A percentile compares a stretch with the other conserved stretches of the same genome.
Evolutionary conservation across 768 basidiomycete species (phyloP).

Genomic region (Boletus rufocinnamomeus): DNA sequence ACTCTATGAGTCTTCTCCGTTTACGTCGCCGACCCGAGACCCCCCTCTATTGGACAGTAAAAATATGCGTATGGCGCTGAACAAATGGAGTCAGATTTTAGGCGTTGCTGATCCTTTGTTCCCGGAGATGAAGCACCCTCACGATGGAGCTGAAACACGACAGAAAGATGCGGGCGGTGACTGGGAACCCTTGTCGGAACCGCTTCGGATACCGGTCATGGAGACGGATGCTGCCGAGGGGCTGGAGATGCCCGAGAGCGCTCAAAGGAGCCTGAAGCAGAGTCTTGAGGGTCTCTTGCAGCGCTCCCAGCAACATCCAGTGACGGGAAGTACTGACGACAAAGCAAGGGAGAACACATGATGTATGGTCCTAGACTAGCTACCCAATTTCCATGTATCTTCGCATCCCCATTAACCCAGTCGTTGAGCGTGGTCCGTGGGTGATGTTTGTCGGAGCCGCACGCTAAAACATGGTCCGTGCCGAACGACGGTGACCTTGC

Average conservation of each 20-base stretch:
- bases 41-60: conserved; percentile 20
- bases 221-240: neutral
- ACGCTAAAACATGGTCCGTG: conserved; percentile 15
- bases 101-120: conserved; percentile 35
- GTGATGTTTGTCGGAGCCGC: neutral
- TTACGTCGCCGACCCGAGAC: conserved; percentile 18
- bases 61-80: conserved; percentile 35
- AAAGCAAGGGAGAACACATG: neutral
- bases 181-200: conserved; percentile 33
- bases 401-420: neutral
- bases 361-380: conserved; percentile 4
- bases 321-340: neutral
- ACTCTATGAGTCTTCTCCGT: no score
- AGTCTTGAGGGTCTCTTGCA: conserved; percentile 25
- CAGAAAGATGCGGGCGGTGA: conserved; percentile 3
- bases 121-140: conserved; percentile 28
- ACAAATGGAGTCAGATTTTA: conserved; percentile 38
- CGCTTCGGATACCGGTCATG: conserved; percentile 2
- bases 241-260: conserved; percentile 5
- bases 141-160: conserved; percentile 4
- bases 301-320: conserved; percentile 6
- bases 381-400: conserved; percentile 1
- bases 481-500: conserved; percentile 4
- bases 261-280: conserved; percentile 24
- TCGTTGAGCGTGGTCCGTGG: neutral